Evolutionary conservation across 305 asterid species (phyloP), one percentile per base, ranked within the genome.

Genomic region (Rubia peregrina): DNA sequence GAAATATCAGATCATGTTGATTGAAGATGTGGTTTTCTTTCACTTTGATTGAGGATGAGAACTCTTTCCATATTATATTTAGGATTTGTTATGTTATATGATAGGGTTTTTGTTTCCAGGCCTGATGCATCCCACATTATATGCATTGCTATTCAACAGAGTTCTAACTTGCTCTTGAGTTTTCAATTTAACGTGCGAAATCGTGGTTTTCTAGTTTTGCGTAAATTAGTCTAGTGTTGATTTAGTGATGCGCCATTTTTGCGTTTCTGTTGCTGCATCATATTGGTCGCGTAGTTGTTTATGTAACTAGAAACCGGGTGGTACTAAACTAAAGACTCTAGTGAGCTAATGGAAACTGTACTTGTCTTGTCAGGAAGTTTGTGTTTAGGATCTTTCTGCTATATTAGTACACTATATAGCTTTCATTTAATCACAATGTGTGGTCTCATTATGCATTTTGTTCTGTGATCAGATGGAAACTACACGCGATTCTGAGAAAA

Each of bases 401-500:
- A 49, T 49, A 49, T 49, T 49, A 21, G 21, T 5, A 49, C 57
- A 16, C 30, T 26, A 8, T n/a, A 9, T 7, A 22, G 30, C 33
- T 57, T 21, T 56, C 65, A 3, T 40, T 60, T 43, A 40, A 26
- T 38, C 59, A 61, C 0, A 42, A 10, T 36, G 61, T 16, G 63
- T 26, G 30, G 6, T 41, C 38, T 63, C 38, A 71, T 59, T 62
- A 4, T 56, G 61, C 56, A 62, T 66, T 70, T 44, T 30, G 38
- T 77, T 13, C 38, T 16, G 79, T 55, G 51, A 40, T 57, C 85
- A 89, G 98, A 85, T 87, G 90, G 79, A 78, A 75, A 84, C 77
- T 72, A 83, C 87, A 80, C 82, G 81, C 74, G 89, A 87, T 41
- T 96, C 99, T 9, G 96, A 85, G 84, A 79, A 74, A 74, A 87